phyloP scores from a whole-genome alignment of 2,329 filamentous ascomycete genomes.

The Colletotrichum sp. region DNA sequence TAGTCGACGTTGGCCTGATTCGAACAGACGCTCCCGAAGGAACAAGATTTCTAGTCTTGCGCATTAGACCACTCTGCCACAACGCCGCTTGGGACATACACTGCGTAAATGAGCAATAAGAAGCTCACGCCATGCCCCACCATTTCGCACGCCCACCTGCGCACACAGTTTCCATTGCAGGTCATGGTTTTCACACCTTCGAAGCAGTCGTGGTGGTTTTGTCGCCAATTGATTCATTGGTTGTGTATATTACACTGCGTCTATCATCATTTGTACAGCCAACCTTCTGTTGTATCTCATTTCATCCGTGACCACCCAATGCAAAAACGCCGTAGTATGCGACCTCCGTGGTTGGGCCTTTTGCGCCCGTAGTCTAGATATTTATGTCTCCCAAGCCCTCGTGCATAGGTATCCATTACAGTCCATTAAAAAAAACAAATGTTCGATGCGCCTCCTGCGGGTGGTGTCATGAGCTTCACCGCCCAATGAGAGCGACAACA shows the following conservation, averaged over 20 bases:
- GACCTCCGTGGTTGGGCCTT: background rate
- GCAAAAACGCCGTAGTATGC: constrained; percentile 16
- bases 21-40: constrained; percentile 21
- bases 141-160: background rate
- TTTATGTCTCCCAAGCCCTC: background rate
- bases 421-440: background rate
- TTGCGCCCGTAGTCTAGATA: background rate
- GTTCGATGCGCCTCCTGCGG: background rate
- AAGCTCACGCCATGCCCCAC: background rate
- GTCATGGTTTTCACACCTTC: background rate
- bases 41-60: constrained; percentile 22
- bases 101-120: rapidly evolving
- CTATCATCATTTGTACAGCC: background rate
- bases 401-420: background rate
- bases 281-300: background rate
- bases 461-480: background rate
- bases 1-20: constrained; percentile 17
- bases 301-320: background rate
- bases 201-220: background rate
- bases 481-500: constrained; percentile 19
- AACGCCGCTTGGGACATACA: background rate
- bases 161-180: background rate
- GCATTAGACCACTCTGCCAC: constrained; percentile 23
- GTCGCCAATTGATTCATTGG: background rate
- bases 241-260: background rate